Conservation (phyloP, 2,329 filamentous ascomycete genomes). For the Cadophora malorum region DNA sequence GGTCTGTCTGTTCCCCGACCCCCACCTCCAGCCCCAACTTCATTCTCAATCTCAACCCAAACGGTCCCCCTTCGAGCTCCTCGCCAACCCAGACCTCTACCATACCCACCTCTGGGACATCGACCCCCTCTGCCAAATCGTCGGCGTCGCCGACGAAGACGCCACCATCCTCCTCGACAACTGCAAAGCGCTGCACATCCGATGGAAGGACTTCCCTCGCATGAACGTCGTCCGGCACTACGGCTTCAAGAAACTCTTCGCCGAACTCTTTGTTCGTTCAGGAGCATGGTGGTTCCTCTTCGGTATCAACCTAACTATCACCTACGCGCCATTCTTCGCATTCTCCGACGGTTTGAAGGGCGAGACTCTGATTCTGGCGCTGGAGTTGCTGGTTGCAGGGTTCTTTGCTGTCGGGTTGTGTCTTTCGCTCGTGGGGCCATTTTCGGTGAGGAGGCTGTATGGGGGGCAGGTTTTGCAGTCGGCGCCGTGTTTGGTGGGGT, state of each 20-base stretch:
- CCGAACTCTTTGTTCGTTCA: constrained; percentile 10
- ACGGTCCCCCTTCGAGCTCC: constrained; percentile 26
- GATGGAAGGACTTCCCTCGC: constrained; percentile 34
- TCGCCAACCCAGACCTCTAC: constrained; percentile 40
- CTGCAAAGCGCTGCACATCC: constrained; percentile 42
- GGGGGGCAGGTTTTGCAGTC: constrained; percentile 31
- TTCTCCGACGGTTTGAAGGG: background rate
- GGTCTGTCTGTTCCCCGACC: constrained; percentile 36
- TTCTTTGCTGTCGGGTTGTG: constrained; percentile 28
- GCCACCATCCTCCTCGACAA: constrained; percentile 43
- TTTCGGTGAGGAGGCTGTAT: constrained; percentile 26
- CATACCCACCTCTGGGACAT: constrained; percentile 44
- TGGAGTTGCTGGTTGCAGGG: constrained; percentile 11
- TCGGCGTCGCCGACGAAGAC: constrained; percentile 44
- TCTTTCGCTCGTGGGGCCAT: constrained; percentile 26
- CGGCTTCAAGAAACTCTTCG: constrained; percentile 28
- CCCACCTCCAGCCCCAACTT: background rate
- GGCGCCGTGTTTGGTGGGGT: constrained; percentile 27
- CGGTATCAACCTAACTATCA: constrained; percentile 18
- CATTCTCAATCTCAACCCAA: background rate
- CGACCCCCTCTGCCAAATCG: constrained; percentile 43
- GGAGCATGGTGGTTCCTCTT: constrained; percentile 24
- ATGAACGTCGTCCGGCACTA: constrained; percentile 14
- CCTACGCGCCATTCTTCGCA: constrained; percentile 17
- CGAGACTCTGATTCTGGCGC: background rate